Evolutionary conservation across 352 stramenopile genomes (phyloP).

Genomic region (Phytophthora palmivora): DNA sequence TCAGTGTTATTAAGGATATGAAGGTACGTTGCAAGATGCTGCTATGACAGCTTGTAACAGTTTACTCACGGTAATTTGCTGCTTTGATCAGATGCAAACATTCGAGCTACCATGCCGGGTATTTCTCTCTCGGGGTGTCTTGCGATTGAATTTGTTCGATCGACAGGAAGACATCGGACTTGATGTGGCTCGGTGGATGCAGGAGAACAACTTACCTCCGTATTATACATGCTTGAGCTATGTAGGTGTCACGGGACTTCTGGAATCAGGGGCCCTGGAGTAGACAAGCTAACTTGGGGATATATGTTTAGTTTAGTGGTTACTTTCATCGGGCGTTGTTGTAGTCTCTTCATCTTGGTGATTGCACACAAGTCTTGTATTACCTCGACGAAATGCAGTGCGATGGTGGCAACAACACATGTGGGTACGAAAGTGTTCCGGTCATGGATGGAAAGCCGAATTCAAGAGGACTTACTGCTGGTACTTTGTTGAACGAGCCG

Average conservation of each 20-base stretch:
- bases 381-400: slow-evolving; percentile 40
- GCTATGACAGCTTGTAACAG: too few species aligned
- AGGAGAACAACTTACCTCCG: slow-evolving; percentile 52
- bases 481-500: not conserved
- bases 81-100: slow-evolving; percentile 51
- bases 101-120: slow-evolving; percentile 56
- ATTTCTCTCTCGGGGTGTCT: slow-evolving; percentile 54
- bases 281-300: slow-evolving; percentile 13
- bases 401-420: slow-evolving; percentile 27
- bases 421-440: slow-evolving; percentile 21
- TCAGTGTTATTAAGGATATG: slow-evolving; percentile 67
- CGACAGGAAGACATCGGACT: slow-evolving; percentile 60
- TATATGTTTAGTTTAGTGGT: slow-evolving; percentile 33
- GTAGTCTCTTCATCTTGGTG: slow-evolving; percentile 5
- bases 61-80: not conserved
- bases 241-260: slow-evolving; percentile 51
- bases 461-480: slow-evolving; percentile 14
- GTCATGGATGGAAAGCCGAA: slow-evolving; percentile 16
- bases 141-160: slow-evolving; percentile 68
- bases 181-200: slow-evolving; percentile 59
- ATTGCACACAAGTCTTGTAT: slow-evolving; percentile 7
- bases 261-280: slow-evolving; percentile 21
- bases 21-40: slow-evolving; percentile 27
- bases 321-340: slow-evolving; percentile 20
- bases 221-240: slow-evolving; percentile 88